Evolutionary conservation across 192 early-diverging fungal genomes (phyloP).

Genomic region (Entomortierella parvispora): DNA sequence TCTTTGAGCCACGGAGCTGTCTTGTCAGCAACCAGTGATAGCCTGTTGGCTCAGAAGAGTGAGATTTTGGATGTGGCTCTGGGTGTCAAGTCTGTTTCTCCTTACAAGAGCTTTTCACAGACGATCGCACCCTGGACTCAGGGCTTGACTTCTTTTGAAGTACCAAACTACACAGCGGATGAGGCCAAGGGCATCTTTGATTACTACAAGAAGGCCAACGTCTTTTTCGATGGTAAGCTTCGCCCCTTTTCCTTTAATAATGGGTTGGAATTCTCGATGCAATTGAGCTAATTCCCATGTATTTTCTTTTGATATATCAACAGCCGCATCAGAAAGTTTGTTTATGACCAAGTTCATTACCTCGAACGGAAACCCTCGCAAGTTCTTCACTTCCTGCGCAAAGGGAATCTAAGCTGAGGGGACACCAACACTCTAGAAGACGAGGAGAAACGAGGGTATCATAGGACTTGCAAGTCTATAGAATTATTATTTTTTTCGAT

Average conservation of each 20-base stretch:
- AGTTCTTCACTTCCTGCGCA: conserved; percentile 57
- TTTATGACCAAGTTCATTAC: conserved; percentile 50
- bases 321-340: conserved; percentile 41
- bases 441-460: not conserved
- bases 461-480: not conserved
- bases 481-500: not conserved
- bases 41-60: conserved; percentile 41
- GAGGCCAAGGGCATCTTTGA: conserved; percentile 60
- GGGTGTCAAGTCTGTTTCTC: conserved; percentile 37
- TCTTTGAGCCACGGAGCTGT: conserved; percentile 55
- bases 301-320: conserved; percentile 19
- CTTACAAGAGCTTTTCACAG: conserved; percentile 46
- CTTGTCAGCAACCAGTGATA: conserved; percentile 51
- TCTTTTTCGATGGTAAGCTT: conserved; percentile 43
- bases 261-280: not conserved
- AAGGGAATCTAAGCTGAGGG: conserved; percentile 32
- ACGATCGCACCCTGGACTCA: conserved; percentile 40
- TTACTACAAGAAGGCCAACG: conserved; percentile 56
- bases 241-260: conserved; percentile 8
- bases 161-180: conserved; percentile 51
- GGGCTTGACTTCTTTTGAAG: conserved; percentile 43
- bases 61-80: conserved; percentile 52
- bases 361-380: conserved; percentile 55
- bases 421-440: no score
- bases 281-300: conserved; percentile 8